Percentiles rank a stretch among this genome's conserved stretches.
These are phyloP conservation scores for Leccinum ochraceum DNA, from an alignment of 768 basidiomycete species.

Conservation along the genomic window DNA sequence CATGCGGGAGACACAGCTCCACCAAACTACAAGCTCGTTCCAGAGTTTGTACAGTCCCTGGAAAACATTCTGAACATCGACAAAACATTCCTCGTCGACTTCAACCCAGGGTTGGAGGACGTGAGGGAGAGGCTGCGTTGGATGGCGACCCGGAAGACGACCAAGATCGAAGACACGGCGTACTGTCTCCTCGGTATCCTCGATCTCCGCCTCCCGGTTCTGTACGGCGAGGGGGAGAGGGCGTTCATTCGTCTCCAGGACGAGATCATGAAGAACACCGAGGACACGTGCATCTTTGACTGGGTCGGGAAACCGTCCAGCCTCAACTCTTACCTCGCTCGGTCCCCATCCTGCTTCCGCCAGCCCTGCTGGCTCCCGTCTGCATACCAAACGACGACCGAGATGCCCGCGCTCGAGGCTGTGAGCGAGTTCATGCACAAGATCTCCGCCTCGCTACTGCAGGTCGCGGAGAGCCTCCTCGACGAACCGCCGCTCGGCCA, in stretches of 20 bases:
- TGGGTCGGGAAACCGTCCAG: slow-evolving; percentile 28
- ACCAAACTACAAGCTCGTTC: slow-evolving; percentile 26
- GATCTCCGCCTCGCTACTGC: slow-evolving; percentile 17
- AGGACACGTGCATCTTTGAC: slow-evolving; percentile 29
- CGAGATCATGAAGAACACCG: slow-evolving; percentile 29
- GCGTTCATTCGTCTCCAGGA: slow-evolving; percentile 30
- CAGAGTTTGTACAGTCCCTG: slow-evolving; percentile 20
- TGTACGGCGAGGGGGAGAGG: slow-evolving; percentile 27
- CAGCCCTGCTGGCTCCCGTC: slow-evolving; percentile 16
- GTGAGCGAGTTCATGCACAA: slow-evolving; percentile 18
- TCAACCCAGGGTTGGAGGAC: slow-evolving; percentile 27
- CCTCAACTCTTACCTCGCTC: slow-evolving; percentile 30
- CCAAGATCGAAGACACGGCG: slow-evolving; percentile 30
- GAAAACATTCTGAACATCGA: slow-evolving; percentile 22
- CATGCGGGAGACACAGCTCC: background rate
- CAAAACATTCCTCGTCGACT: slow-evolving; percentile 19
- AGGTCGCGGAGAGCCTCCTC: slow-evolving; percentile 20
- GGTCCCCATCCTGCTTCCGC: slow-evolving; percentile 25
- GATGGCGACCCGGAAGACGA: slow-evolving; percentile 30
- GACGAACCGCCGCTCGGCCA: slow-evolving; percentile 29
- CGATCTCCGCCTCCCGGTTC: slow-evolving; percentile 29
- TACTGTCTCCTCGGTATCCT: slow-evolving; percentile 34
- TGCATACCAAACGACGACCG: background rate
- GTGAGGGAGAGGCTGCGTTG: slow-evolving; percentile 30
- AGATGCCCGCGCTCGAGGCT: slow-evolving; percentile 11